Evolutionary conservation across 1,284 basidiomycete species (phyloP).

Genomic region (Pterula multifida): DNA sequence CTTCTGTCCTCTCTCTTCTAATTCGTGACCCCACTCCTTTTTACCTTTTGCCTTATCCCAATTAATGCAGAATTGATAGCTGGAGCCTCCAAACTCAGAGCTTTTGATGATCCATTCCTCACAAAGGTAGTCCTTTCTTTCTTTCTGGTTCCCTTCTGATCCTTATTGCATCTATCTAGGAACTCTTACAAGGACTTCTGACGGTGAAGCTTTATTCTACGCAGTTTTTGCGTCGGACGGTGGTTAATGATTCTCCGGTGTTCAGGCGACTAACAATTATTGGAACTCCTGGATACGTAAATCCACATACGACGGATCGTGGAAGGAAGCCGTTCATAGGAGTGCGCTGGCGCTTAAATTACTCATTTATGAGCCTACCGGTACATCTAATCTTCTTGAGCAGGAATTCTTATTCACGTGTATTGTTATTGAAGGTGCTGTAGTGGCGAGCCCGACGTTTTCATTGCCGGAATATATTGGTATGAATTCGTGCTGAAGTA

Average conservation of each 20-base stretch:
- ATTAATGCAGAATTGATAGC: background rate
- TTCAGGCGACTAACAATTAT: slow-evolving; percentile 65
- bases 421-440: slow-evolving; percentile 43
- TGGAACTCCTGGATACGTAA: slow-evolving; percentile 80
- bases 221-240: background rate
- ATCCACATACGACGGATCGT: slow-evolving; percentile 80
- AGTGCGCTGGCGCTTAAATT: slow-evolving; percentile 80
- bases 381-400: slow-evolving; percentile 20
- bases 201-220: slow-evolving; percentile 25
- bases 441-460: slow-evolving; percentile 89
- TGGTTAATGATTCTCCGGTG: background rate
- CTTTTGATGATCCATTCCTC: slow-evolving; percentile 48
- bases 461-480: slow-evolving; percentile 78
- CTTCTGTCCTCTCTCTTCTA: slow-evolving; percentile 15
- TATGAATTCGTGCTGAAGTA: background rate
- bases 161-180: too few relatives aligned
- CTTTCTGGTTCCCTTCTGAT: slow-evolving; percentile 2
- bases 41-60: background rate
- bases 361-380: slow-evolving; percentile 79
- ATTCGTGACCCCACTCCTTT: slow-evolving; percentile 17
- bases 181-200: slow-evolving; percentile 41
- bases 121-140: slow-evolving; percentile 31
- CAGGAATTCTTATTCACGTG: background rate
- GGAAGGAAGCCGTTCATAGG: slow-evolving; percentile 85
- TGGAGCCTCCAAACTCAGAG: slow-evolving; percentile 16